phyloP scores from a whole-genome alignment of 768 basidiomycete species.

The Leccinellum luteum region DNA sequence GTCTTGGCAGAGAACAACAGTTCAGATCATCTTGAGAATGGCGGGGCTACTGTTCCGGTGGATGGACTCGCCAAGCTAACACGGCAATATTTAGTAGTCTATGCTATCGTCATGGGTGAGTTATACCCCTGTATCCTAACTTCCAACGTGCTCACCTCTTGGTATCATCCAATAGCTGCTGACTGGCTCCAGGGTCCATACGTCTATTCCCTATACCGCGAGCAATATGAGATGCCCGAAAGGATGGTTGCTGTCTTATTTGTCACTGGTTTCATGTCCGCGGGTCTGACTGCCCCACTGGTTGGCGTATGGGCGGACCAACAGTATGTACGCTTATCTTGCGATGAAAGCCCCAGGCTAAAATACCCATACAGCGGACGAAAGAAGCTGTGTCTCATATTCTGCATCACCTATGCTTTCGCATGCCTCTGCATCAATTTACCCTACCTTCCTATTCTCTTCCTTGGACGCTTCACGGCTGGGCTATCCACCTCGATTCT shows the following conservation, averaged over 20 bases:
- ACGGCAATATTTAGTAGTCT: constrained; percentile 61
- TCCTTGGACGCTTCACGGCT: constrained; percentile 63
- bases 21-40: constrained; percentile 32
- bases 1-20: constrained; percentile 23
- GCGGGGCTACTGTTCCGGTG: constrained; percentile 19
- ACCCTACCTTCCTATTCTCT: constrained; percentile 54
- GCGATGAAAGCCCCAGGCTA: not conserved
- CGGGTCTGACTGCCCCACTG: constrained; percentile 64
- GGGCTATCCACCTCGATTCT: constrained; percentile 75
- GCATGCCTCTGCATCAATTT: constrained; percentile 60
- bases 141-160: constrained; percentile 1
- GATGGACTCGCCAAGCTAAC: constrained; percentile 34
- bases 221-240: constrained; percentile 64
- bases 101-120: constrained; percentile 73
- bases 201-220: constrained; percentile 69
- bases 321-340: constrained; percentile 34
- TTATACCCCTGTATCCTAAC: not conserved
- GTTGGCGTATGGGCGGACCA: constrained; percentile 80
- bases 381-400: constrained; percentile 62
- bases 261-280: constrained; percentile 74
- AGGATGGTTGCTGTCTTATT: constrained; percentile 67
- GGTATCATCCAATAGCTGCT: constrained; percentile 43
- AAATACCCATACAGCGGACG: constrained; percentile 50
- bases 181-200: constrained; percentile 84
- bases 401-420: constrained; percentile 63